Evolutionary conservation across 805 yeast genomes (phyloP).

Genomic region (Teunomyces funiuensis): DNA sequence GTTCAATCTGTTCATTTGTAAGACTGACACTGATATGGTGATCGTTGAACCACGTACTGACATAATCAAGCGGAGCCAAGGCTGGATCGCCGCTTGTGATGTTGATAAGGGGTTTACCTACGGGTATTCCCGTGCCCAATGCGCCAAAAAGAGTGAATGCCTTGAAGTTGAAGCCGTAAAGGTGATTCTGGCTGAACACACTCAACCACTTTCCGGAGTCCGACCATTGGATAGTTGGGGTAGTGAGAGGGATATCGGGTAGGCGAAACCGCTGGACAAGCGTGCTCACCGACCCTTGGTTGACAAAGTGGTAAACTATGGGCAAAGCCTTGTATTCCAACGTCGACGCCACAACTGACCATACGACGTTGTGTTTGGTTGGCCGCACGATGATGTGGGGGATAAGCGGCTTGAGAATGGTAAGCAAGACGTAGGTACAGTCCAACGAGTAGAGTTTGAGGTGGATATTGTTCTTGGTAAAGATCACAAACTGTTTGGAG

Average conservation of each 20-base stretch:
- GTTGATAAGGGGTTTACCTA: neutral
- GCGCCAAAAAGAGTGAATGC: constrained; percentile 28
- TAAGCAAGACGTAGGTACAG: constrained; percentile 31
- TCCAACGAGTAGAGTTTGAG: constrained; percentile 38
- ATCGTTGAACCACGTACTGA: neutral
- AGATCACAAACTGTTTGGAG: constrained; percentile 33
- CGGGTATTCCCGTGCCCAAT: neutral
- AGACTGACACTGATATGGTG: neutral
- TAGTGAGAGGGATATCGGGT: constrained; percentile 11
- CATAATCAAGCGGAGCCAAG: neutral
- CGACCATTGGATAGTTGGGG: constrained; percentile 29
- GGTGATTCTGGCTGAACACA: constrained; percentile 21
- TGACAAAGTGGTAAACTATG: constrained; percentile 27
- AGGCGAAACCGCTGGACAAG: constrained; percentile 23
- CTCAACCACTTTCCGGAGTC: constrained; percentile 35
- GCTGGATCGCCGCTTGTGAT: neutral
- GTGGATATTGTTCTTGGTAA: constrained; percentile 25
- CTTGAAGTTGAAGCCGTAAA: constrained; percentile 29
- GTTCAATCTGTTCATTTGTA: neutral
- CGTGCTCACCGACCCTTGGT: constrained; percentile 32
- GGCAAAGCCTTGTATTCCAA: constrained; percentile 19
- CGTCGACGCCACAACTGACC: constrained; percentile 33
- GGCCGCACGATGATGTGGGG: constrained; percentile 19
- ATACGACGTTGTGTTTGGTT: constrained; percentile 17
- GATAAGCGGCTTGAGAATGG: constrained; percentile 32